phyloP scores from a whole-genome alignment of 164 flowering plant species.

The Aristolochia californica region DNA sequence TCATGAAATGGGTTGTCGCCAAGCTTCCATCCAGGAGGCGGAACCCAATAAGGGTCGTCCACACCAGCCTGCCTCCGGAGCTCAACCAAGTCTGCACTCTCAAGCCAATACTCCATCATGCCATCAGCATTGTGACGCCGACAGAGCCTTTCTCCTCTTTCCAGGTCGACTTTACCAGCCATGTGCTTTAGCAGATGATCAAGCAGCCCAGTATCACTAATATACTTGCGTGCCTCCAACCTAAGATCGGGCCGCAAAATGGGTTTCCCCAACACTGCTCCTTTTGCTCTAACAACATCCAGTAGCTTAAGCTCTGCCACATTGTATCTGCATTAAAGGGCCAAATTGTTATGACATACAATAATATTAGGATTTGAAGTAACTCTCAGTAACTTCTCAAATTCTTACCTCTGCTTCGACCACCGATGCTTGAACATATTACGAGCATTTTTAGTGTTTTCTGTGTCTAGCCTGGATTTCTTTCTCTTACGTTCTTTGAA shows the following conservation, averaged over 20 bases:
- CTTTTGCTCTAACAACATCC: constrained; percentile 51
- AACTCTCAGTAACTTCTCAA: background rate
- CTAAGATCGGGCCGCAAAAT: constrained; percentile 53
- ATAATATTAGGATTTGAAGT: background rate
- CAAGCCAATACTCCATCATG: constrained; percentile 92
- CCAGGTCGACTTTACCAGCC: constrained; percentile 68
- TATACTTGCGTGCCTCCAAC: constrained; percentile 58
- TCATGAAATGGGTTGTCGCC: constrained; percentile 42
- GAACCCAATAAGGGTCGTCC: constrained; percentile 71
- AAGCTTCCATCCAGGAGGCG: constrained; percentile 70
- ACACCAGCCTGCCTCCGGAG: constrained; percentile 69
- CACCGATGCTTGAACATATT: background rate
- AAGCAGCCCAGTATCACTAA: constrained; percentile 81
- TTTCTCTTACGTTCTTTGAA: constrained; percentile 13
- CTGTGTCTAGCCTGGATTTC: constrained; percentile 36
- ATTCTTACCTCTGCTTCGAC: background rate
- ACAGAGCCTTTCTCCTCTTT: constrained; percentile 55
- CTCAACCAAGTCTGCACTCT: constrained; percentile 49
- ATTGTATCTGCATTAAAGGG: constrained; percentile 39
- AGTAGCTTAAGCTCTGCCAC: constrained; percentile 56
- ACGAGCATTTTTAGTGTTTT: constrained; percentile 13
- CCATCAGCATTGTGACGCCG: constrained; percentile 80
- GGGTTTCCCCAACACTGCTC: constrained; percentile 54
- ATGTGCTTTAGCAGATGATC: constrained; percentile 86
- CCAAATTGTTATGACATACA: background rate